Evolutionary conservation across 2,329 filamentous ascomycete genomes (phyloP), one percentile per base, ranked within the genome.

Genomic region (Fusarium euwallaceae): DNA sequence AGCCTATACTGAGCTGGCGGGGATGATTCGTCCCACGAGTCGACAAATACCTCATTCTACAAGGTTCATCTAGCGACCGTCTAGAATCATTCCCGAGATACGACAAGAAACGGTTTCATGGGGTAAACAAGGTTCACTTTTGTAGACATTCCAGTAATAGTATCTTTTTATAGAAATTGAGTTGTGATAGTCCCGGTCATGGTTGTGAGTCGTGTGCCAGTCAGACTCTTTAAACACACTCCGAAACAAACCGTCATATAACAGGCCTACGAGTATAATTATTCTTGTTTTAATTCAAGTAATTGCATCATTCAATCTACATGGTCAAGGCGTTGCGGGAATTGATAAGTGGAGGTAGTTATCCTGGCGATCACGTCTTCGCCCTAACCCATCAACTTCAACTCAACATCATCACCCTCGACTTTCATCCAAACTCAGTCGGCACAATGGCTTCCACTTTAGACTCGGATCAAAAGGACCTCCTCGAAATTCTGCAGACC

Each of bases 281-380:
- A 11, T 36, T 10, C 8, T 4, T 2, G 16, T 4, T 7, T 1
- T 6, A 22, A 1, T 36, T 20, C 11, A 24, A 22, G 4, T 1
- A 9, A n/a, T 32, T 6, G 4, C 7, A 36, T 12, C 14, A 4
- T 22, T 36, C 4, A 24, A 16, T 36, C 6, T 56, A 24, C 17
- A 36, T 24, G 3, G 53, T 11, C 22, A 17, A 20, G 12, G 32
- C 4, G 27, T 43, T 43, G 37, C 37, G 58, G 34, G 32, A 24
- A 17, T 34, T 5, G 17, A 16, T 11, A 61, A 61, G 39, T 45
- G 59, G 59, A 61, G 37, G 36, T 34, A 10, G 17, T 43, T 29
- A 17, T 17, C 20, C 34, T 20, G 9, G 7, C 27, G n/a, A 71
- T 66, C 55, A 55, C 56, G 10, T 41, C 67, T 56, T 66, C 7